Evolutionary conservation across 2,329 filamentous ascomycete genomes (phyloP).

Genomic region (Ceratocystis harringtonii): DNA sequence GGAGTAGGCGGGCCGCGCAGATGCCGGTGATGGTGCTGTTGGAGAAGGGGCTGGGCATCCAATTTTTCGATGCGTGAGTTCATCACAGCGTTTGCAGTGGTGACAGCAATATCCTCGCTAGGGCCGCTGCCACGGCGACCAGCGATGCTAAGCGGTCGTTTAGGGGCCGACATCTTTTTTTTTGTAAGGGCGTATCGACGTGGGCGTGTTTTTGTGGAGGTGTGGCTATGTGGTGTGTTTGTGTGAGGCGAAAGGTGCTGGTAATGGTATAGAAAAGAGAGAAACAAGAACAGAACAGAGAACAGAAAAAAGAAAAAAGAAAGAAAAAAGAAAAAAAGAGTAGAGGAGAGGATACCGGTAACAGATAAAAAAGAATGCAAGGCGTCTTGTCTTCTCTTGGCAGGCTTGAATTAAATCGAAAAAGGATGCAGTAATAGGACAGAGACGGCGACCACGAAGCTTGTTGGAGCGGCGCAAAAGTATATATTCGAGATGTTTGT

Average conservation of each 20-base stretch:
- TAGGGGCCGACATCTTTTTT: conserved; percentile 29
- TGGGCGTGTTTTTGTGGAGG: too few relatives aligned
- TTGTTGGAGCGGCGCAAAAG: too few relatives aligned
- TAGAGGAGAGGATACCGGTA: background rate
- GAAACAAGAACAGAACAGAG: background rate
- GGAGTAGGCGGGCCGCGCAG: conserved; percentile 47
- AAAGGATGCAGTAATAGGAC: too few relatives aligned
- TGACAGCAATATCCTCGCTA: conserved; percentile 42
- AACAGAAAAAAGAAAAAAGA: background rate
- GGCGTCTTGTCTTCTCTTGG: background rate
- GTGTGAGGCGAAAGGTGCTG: too few relatives aligned
- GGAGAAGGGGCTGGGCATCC: conserved; percentile 23
- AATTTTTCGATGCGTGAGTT: background rate
- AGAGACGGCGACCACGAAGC: too few relatives aligned
- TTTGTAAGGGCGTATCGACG: too few relatives aligned
- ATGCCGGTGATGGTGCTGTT: conserved; percentile 39
- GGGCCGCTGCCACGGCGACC: conserved; percentile 45
- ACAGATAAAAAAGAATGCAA: background rate
- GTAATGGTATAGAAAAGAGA: background rate
- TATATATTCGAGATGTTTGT: background rate
- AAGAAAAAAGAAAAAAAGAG: background rate
- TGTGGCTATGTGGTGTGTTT: too few relatives aligned
- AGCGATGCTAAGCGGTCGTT: conserved; percentile 43
- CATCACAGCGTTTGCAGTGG: conserved; percentile 28
- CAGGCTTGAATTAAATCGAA: too few relatives aligned